Evolutionary conservation across 306 rosid genomes (phyloP), one percentile per base, ranked within the genome.

Genomic region (Cucurbita moschata): DNA sequence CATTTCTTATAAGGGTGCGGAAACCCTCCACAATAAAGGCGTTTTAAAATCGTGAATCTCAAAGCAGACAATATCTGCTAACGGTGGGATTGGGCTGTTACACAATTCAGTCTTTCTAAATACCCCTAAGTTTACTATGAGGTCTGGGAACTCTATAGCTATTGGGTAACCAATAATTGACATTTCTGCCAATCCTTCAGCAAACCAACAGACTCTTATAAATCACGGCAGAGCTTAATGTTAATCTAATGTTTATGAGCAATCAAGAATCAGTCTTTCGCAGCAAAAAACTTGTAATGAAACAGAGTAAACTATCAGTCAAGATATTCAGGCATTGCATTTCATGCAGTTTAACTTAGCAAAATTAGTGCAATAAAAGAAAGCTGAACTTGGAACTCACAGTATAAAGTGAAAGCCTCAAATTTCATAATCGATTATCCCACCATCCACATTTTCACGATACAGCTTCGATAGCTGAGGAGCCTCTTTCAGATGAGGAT

Each of bases 391-490:
- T 23, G 38, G 57, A 47, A 68, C 56, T 67, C 54, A 66, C 54
- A 11, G 39, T 21, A 68, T 46, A 21, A 68, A 68, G 12, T 1
- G 35, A 26, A 67, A 10, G 73, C 56, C 10, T 12, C 49, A 37
- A 49, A 63, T 47, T 50, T 75, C 39, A 60, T 52, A 16, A 47
- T 30, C 23, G 42, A 26, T 61, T 55, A 50, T 75, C 71, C 11
- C 72, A 21, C 19, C 44, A 61, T 77, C 64, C 80, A 68, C 30
- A 49, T 62, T 68, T 23, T 26, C 52, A 8, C 43, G 13, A 63
- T 69, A 81, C 51, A 81, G 37, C 81, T 76, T 73, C 69, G 73
- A 44, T 8, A 83, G 76, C 16, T 73, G 75, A 66, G 75, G 64
- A 67, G 56, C 82, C 63, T 75, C 78, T 52, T 77, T 43, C 57